Conservation (phyloP, 2,329 filamentous ascomycete genomes). For the Sporothrix euskadiensis region DNA sequence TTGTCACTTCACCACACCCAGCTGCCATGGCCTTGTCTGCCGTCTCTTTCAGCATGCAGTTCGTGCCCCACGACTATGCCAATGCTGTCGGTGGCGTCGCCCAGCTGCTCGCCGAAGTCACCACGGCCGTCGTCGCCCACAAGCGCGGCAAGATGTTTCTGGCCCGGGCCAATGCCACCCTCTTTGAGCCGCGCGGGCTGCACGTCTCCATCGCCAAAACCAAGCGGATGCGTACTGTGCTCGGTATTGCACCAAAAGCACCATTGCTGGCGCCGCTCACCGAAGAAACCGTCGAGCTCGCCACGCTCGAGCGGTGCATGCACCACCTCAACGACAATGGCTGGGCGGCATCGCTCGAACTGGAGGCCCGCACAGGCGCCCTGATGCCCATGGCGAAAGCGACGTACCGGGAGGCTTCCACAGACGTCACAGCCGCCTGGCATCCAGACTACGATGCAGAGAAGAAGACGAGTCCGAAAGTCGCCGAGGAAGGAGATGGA, state of each 20-base stretch:
- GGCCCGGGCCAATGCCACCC: slow-evolving; percentile 37
- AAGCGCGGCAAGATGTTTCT: slow-evolving; percentile 37
- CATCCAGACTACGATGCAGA: not conserved
- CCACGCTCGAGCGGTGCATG: slow-evolving; percentile 34
- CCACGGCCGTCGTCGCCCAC: slow-evolving; percentile 36
- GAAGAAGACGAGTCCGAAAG: not conserved
- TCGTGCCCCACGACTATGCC: slow-evolving; percentile 38
- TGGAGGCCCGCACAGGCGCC: slow-evolving; percentile 19
- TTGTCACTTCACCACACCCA: slow-evolving; percentile 39
- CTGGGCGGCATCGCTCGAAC: slow-evolving; percentile 31
- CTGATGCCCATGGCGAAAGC: slow-evolving; percentile 24
- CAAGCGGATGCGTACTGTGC: slow-evolving; percentile 34
- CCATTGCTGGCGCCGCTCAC: slow-evolving; percentile 34
- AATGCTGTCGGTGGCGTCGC: slow-evolving; percentile 36
- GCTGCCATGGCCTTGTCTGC: slow-evolving; percentile 36
- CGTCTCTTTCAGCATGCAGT: slow-evolving; percentile 34
- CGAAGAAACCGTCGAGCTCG: slow-evolving; percentile 34
- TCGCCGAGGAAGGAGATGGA: not conserved
- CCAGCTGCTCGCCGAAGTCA: slow-evolving; percentile 33
- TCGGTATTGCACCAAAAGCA: slow-evolving; percentile 34
- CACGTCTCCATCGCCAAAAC: slow-evolving; percentile 36
- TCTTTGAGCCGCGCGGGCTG: slow-evolving; percentile 40
- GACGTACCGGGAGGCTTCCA: not conserved
- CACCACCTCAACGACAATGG: slow-evolving; percentile 28
- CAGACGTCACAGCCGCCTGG: not conserved